Conservation (phyloP, 2,329 filamentous ascomycete species). For the Microsporum canis region DNA sequence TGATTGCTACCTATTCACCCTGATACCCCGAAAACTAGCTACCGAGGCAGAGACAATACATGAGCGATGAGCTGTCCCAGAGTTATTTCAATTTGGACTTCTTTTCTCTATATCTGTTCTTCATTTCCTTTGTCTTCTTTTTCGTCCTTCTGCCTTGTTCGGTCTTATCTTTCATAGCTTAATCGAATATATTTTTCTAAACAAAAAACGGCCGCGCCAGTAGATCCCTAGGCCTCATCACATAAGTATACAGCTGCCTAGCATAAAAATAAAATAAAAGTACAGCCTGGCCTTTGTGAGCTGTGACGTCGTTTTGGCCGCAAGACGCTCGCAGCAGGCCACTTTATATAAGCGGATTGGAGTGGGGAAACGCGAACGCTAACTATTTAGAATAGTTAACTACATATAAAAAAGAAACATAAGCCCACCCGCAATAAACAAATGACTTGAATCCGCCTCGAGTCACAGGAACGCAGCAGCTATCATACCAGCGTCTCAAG, state of each 20-base stretch:
- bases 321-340: neutral
- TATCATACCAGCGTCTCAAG: neutral
- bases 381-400: neutral
- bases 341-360: neutral
- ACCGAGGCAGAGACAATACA: neutral
- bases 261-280: neutral
- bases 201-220: neutral
- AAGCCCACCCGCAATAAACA: neutral
- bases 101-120: neutral
- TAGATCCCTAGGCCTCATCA: neutral
- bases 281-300: neutral
- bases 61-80: neutral
- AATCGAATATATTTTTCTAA: neutral
- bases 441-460: neutral
- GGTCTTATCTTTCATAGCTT: neutral
- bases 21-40: neutral
- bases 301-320: neutral
- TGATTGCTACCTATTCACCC: neutral
- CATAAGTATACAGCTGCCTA: neutral
- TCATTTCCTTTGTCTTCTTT: neutral
- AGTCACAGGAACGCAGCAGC: constrained; percentile 2
- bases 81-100: neutral
- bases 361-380: neutral
- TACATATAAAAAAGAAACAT: neutral
- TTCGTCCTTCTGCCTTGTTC: neutral